phyloP scores from a whole-genome alignment of 192 early-diverging fungal species.

The Oehlia diaphana region DNA sequence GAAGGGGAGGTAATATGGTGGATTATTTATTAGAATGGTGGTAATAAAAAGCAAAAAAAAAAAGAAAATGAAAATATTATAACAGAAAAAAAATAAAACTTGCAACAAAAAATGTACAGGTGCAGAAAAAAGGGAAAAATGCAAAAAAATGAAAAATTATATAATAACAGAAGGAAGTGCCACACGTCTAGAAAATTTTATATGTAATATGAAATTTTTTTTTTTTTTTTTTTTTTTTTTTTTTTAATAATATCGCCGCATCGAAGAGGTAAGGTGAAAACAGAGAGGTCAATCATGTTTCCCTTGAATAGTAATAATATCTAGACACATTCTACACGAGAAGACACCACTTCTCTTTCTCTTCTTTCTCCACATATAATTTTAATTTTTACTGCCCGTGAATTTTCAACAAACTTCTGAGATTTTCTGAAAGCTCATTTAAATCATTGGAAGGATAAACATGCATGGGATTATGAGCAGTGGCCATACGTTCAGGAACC shows the following conservation, averaged over 20 bases:
- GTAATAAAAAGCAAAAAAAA: constrained; percentile 27
- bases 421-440: constrained; percentile 49
- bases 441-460: constrained; percentile 30
- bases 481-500: constrained; percentile 48
- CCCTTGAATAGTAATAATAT: background rate
- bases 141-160: constrained; percentile 12
- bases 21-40: constrained; percentile 25
- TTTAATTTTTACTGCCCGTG: constrained; percentile 38
- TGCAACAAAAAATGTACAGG: constrained; percentile 33
- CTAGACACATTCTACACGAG: constrained; percentile 3
- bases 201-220: background rate
- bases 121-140: constrained; percentile 30
- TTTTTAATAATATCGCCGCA: background rate
- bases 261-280: background rate
- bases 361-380: background rate
- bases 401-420: constrained; percentile 53
- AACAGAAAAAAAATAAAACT: constrained; percentile 27
- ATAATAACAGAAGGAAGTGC: constrained; percentile 25
- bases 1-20: constrained; percentile 33
- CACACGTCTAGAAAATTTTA: constrained; percentile 3
- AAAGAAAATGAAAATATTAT: constrained; percentile 11
- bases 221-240: constrained; percentile 2
- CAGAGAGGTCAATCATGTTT: background rate
- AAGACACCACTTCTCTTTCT: constrained; percentile 1
- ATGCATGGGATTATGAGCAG: constrained; percentile 36